Conservation (phyloP, 345 rosid species). For the Dipteronia sinensis region DNA sequence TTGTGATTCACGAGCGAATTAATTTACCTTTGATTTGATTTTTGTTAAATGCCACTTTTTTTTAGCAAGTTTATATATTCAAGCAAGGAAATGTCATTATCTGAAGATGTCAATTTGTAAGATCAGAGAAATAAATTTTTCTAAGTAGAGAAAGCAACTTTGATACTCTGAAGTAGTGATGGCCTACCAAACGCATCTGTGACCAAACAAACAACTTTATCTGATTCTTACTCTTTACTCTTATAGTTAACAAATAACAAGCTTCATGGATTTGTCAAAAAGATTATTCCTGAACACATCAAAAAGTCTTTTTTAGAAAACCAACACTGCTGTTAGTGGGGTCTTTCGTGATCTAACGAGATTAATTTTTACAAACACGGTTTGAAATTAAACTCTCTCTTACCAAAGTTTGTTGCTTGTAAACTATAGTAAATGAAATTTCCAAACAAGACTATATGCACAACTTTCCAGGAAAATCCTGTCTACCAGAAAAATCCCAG, state of each 20-base stretch:
- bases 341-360: too few species aligned
- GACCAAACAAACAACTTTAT: neutral
- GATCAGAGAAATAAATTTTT: neutral
- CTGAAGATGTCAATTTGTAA: neutral
- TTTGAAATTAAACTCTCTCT: too few species aligned
- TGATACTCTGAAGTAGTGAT: conserved; percentile 8
- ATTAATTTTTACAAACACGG: too few species aligned
- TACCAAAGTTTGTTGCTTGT: neutral
- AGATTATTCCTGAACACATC: neutral
- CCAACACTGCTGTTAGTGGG: too few species aligned
- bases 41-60: too few species aligned
- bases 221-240: neutral
- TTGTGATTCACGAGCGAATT: neutral
- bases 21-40: neutral
- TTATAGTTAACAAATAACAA: neutral
- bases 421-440: too few species aligned
- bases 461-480: neutral
- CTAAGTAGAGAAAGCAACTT: conserved; percentile 17
- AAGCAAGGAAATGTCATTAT: neutral
- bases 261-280: neutral
- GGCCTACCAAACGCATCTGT: conserved; percentile 19
- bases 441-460: neutral
- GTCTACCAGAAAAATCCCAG: neutral
- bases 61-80: neutral
- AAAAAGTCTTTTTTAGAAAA: too few species aligned